A percentile compares a stretch with the other conserved stretches of the same genome.
These are phyloP conservation scores for Suhomyces kunorum DNA, from an alignment of 1,139 yeast genomes.

Conservation along the genomic window DNA sequence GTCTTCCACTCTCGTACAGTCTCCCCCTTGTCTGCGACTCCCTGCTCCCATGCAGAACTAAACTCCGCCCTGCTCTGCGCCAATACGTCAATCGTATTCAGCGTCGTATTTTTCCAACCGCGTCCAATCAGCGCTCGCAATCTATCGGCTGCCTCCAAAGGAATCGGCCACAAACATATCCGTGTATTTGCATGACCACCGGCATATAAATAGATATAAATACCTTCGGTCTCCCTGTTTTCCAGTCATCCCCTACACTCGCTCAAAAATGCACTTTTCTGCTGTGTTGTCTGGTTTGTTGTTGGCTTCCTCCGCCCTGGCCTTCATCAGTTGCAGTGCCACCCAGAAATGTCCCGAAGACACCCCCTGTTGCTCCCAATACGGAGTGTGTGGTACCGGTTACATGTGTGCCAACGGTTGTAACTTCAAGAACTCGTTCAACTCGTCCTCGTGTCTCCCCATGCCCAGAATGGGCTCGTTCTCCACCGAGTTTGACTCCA, in stretches of 20 bases:
- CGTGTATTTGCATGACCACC: too few relatives aligned
- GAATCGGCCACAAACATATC: too few relatives aligned
- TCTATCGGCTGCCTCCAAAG: not conserved
- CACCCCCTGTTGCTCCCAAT: constrained; percentile 80
- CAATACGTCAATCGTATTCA: not conserved
- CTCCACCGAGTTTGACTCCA: constrained; percentile 40
- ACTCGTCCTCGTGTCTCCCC: constrained; percentile 68
- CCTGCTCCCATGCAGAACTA: too few relatives aligned
- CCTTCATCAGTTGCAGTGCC: constrained; percentile 46
- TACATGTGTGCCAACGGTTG: constrained; percentile 80
- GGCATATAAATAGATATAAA: too few relatives aligned
- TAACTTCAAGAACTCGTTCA: constrained; percentile 66
- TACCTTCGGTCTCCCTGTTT: too few relatives aligned
- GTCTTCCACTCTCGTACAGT: too few relatives aligned
- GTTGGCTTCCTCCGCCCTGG: constrained; percentile 9
- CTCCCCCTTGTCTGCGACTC: too few relatives aligned
- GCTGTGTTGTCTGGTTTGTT: constrained; percentile 11
- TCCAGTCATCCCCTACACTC: too few relatives aligned
- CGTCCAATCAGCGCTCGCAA: not conserved
- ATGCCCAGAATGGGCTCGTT: constrained; percentile 45
- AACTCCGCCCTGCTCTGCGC: too few relatives aligned
- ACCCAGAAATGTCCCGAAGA: constrained; percentile 64
- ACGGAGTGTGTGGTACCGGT: constrained; percentile 85
- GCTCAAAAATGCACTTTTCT: constrained; percentile 7
- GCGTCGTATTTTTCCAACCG: not conserved